phyloP scores from a whole-genome alignment of 2,329 filamentous ascomycete species.

The Penicillium sp. region DNA sequence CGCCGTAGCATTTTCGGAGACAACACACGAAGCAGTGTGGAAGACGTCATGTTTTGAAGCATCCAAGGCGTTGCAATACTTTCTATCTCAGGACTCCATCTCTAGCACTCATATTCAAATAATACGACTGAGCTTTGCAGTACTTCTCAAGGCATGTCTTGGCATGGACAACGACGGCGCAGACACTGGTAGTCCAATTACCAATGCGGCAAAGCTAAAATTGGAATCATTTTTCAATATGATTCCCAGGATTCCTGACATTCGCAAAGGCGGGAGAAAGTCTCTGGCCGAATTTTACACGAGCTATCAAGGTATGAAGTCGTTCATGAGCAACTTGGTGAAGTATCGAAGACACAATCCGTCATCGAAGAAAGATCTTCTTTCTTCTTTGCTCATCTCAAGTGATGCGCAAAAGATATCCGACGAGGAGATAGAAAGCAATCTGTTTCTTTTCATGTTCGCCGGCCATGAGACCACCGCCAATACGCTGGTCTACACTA shows the following conservation, averaged over 20 bases:
- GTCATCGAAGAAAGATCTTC: not conserved
- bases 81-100: not conserved
- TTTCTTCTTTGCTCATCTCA: not conserved
- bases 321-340: not conserved
- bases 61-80: not conserved
- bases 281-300: not conserved
- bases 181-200: not conserved
- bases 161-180: not conserved
- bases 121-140: slow-evolving; percentile 1
- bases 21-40: slow-evolving; percentile 3
- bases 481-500: not conserved
- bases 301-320: not conserved
- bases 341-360: not conserved
- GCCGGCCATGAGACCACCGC: not conserved
- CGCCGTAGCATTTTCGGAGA: slow-evolving; percentile 2
- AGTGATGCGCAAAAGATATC: not conserved
- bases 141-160: slow-evolving; percentile 7
- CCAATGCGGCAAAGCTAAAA: not conserved
- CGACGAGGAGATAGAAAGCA: not conserved
- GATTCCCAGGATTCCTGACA: not conserved
- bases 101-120: not conserved
- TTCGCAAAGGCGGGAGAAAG: not conserved
- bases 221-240: not conserved
- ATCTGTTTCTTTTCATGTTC: not conserved
- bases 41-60: not conserved